Evolutionary conservation across 139 green algal species (phyloP).

Genomic region (Chlamydomonas sp.): DNA sequence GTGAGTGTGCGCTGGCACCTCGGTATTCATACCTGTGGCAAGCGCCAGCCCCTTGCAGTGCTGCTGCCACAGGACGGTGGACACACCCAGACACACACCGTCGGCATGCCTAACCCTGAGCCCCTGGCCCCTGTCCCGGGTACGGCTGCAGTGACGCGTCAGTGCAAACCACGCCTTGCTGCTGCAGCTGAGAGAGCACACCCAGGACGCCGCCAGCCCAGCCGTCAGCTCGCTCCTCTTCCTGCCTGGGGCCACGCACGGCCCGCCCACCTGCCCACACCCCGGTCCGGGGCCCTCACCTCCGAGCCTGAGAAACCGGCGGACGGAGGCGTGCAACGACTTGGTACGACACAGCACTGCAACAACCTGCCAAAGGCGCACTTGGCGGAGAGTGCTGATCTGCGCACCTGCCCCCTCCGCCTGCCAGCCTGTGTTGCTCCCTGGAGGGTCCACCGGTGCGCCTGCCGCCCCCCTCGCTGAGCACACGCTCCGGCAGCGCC

Average conservation of each 20-base stretch:
- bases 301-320: too few relatives aligned
- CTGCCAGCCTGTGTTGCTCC: not conserved
- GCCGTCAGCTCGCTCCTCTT: not conserved
- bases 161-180: not conserved
- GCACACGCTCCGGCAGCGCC: constrained; percentile 48
- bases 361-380: not conserved
- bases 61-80: too few relatives aligned
- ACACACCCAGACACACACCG: too few relatives aligned
- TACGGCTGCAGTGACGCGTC: not conserved
- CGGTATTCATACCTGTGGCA: too few relatives aligned
- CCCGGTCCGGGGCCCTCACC: not conserved
- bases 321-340: too few relatives aligned
- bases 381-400: not conserved
- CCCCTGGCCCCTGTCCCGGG: too few relatives aligned
- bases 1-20: too few relatives aligned
- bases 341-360: not conserved
- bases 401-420: too few relatives aligned
- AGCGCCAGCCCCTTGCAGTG: too few relatives aligned
- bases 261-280: not conserved
- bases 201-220: not conserved
- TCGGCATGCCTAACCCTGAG: too few relatives aligned
- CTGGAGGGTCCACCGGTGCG: constrained; percentile 49
- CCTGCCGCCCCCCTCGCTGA: constrained; percentile 39
- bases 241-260: not conserved
- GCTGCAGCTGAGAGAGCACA: not conserved